Percentiles rank a stretch among this genome's conserved stretches.
Conservation (phyloP, 2,329 filamentous ascomycete species). For the Fusarium newnesense region DNA sequence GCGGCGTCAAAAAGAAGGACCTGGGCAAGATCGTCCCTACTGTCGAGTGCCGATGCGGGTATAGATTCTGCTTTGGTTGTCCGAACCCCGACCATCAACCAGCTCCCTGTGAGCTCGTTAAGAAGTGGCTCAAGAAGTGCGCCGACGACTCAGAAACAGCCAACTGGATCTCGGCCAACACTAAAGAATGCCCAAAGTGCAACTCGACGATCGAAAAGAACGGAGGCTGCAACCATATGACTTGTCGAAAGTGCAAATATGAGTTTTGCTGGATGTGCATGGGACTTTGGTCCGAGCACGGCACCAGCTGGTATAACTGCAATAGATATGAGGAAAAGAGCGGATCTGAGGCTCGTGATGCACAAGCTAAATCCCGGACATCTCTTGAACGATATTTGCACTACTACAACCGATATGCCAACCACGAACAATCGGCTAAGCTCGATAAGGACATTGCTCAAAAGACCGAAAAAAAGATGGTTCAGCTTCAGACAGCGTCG, state of each 20-base stretch:
- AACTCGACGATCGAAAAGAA: slow-evolving; percentile 99
- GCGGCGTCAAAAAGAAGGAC: slow-evolving; percentile 86
- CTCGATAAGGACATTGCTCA: slow-evolving; percentile 95
- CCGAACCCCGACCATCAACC: slow-evolving; percentile 91
- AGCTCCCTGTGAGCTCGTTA: slow-evolving; percentile 89
- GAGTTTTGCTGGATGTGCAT: slow-evolving; percentile 99
- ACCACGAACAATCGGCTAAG: slow-evolving; percentile 97
- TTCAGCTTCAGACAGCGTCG: slow-evolving; percentile 89
- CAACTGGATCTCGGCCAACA: slow-evolving; percentile 99
- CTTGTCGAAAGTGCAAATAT: slow-evolving; percentile 92
- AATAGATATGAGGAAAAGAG: slow-evolving; percentile 98
- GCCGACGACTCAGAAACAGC: slow-evolving; percentile 98
- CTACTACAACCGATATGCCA: slow-evolving; percentile 99
- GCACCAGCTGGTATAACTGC: slow-evolving; percentile 99
- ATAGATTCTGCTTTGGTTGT: slow-evolving; percentile 96
- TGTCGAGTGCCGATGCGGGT: slow-evolving; percentile 84
- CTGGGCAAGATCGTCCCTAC: slow-evolving; percentile 87
- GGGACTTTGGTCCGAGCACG: slow-evolving; percentile 98
- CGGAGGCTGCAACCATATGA: slow-evolving; percentile 98
- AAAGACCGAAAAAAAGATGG: slow-evolving; percentile 99
- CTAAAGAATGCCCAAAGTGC: slow-evolving; percentile 97
- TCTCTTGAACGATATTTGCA: slow-evolving; percentile 96
- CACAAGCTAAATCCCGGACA: slow-evolving; percentile 88
- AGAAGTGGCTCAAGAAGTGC: slow-evolving; percentile 97
- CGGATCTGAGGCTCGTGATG: slow-evolving; percentile 87